phyloP scores from a whole-genome alignment of 257 asterid genomes.

The Rhazya stricta region DNA sequence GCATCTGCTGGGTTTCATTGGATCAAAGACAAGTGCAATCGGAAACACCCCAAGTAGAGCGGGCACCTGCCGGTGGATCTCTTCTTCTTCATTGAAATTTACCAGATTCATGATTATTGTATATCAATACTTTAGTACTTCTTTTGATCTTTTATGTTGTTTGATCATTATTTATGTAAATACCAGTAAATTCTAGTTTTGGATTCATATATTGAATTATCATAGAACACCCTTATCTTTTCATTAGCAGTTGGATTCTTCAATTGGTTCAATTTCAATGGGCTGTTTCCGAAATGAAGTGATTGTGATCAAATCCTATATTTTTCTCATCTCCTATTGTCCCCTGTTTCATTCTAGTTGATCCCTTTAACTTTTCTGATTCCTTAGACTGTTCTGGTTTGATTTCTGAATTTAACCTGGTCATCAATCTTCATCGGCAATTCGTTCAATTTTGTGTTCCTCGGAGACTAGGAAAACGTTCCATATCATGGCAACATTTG shows the following conservation, averaged over 20 bases:
- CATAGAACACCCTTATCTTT: no score
- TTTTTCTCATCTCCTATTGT: neutral
- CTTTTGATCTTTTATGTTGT: neutral
- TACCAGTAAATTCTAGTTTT: neutral
- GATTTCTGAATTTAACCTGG: no score
- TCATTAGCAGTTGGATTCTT: no score
- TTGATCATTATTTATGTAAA: neutral
- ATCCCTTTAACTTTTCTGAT: no score
- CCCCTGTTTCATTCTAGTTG: neutral
- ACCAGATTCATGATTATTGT: neutral
- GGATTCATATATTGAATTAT: neutral
- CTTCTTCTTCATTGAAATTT: neutral
- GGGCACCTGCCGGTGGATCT: neutral
- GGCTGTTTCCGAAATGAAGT: neutral
- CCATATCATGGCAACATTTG: no score
- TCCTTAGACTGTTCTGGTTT: neutral
- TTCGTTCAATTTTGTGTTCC: no score
- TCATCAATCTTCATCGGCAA: no score
- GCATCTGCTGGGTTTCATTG: constrained; percentile 64
- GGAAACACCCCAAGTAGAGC: constrained; percentile 38
- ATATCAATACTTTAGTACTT: neutral
- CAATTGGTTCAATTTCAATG: no score
- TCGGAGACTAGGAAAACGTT: no score
- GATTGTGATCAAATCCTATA: no score
- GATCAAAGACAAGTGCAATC: constrained; percentile 67